Evolutionary conservation across 2,329 filamentous ascomycete species (phyloP), one percentile per base, ranked within the genome.

Genomic region (Xylogone sp.): DNA sequence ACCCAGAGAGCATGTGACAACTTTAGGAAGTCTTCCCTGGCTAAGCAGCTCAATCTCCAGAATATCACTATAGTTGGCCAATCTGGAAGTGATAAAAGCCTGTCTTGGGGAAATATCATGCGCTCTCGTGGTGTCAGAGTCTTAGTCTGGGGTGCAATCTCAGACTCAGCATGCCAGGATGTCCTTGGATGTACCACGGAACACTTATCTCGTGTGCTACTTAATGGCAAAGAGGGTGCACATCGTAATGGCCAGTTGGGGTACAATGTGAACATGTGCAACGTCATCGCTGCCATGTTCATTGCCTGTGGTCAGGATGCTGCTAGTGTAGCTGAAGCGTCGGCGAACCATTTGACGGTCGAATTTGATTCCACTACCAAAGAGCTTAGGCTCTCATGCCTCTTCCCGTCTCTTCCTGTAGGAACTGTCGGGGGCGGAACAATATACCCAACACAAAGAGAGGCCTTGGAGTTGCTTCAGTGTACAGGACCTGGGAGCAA

Each of bases 371-470:
- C 18, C 5, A 52, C 55, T 22, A 60, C 53, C 1, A 46, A 56
- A 34, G 55, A 58, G 2, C 42, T 65, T 10, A 57, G 48, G 9
- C n/a, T 65, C 18, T 57, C 55, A 12, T 31, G 60, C 10, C 63
- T 61, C 46, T 56, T 66, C 9, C 62, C 59, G 16, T 64, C 56
- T 3, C 48, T 65, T 5, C 53, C 60, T n/a, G 59, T 65, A 19
- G 61, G 62, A 3, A 57, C 53, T 2, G 50, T 62, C 8, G 63
- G 63, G 13, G 64, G 63, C 4, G 62, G 61, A 7, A 64, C 60
- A 3, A 21, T 34, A 3, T 61, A 61, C 49, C 48, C 54, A 8
- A 62, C 59, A 1, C 62, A 66, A 51, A 57, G 48, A 44, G 62
- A 66, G 49, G 56, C 56, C 1, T 51, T 65, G 43, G 49, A 60